Evolutionary conservation across 2,329 filamentous ascomycete species (phyloP), one percentile per base, ranked within the genome.

Genomic region (Aureobasidium pullulans): DNA sequence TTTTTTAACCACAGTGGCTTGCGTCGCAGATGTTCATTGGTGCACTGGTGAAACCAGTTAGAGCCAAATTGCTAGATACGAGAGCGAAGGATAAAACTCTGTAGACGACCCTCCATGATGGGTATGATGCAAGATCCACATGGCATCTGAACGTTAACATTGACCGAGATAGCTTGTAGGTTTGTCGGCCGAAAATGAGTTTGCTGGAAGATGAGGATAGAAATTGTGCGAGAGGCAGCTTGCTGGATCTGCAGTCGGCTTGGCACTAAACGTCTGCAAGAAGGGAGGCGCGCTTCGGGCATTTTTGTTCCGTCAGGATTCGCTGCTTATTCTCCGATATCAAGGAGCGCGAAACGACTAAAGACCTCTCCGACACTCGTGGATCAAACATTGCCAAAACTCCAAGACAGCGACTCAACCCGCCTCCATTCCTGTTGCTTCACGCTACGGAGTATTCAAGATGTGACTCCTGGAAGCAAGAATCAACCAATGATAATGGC

Each of bases 1-100:
- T 58, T 58, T 57, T 58, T 40, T 58, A 49, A 40, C 44, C 19
- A 58, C 36, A 8, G 43, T 57, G 53, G 53, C 53, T 37, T 57
- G 13, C 8, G 53, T 47, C 42, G 31, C 31, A 47, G 23, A 19
- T 16, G 7, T 29, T 32, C 8, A 57, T 57, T 57, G 53, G 53
- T 56, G 34, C 53, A 47, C n/a, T 57, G 34, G 54, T 58, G 54
- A 58, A 49, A 58, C 43, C 23, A 13, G 16, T 44, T 15, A 4
- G 16, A 54, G 32, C 42, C 19, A 57, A 40, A 44, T 44, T 49
- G 34, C 44, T 19, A 48, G 16, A 58, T 58, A 58, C 54, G 53
- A 47, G 53, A 31, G 19, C 23, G 13, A 37, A 39, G 31, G 44
- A 16, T 58, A 49, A 58, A 58, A 58, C 43, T 58, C 54, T 49